Evolutionary conservation across 2,329 filamentous ascomycete species (phyloP).

Genomic region (Zymoseptoria pseudotritici): DNA sequence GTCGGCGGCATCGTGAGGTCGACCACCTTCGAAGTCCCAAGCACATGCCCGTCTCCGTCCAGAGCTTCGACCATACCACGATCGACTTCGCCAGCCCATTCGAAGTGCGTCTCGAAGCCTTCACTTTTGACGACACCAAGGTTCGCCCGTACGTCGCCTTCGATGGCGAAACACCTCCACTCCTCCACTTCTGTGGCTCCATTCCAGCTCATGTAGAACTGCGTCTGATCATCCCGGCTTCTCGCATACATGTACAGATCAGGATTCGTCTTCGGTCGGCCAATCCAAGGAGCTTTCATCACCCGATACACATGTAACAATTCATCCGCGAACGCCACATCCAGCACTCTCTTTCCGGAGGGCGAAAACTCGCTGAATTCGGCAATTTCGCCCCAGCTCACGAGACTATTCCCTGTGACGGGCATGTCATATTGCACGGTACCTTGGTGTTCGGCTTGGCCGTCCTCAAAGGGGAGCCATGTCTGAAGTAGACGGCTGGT

Average conservation of each 20-base stretch:
- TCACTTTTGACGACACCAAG: background rate
- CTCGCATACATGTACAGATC: background rate
- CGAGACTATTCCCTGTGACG: slow-evolving; percentile 16
- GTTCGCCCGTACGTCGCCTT: background rate
- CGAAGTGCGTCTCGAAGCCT: slow-evolving; percentile 7
- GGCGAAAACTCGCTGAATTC: background rate
- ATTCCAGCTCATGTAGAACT: slow-evolving; percentile 28
- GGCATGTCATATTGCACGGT: slow-evolving; percentile 26
- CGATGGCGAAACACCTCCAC: slow-evolving; percentile 19
- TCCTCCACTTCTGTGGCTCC: slow-evolving; percentile 33
- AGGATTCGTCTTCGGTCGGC: background rate
- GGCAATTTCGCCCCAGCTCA: background rate
- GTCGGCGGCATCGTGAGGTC: background rate
- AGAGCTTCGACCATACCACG: slow-evolving; percentile 4
- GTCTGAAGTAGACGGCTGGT: background rate
- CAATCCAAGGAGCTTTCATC: slow-evolving; percentile 25
- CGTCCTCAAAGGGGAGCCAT: background rate
- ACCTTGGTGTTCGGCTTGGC: slow-evolving; percentile 18
- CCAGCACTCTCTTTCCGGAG: slow-evolving; percentile 7
- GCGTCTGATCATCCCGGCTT: background rate
- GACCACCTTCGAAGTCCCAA: background rate
- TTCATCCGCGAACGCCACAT: slow-evolving; percentile 26
- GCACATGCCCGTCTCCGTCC: background rate
- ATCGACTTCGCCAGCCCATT: background rate
- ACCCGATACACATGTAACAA: slow-evolving; percentile 32